phyloP scores from a whole-genome alignment of 768 basidiomycete species.

The Hygrophorus pudorinus region DNA sequence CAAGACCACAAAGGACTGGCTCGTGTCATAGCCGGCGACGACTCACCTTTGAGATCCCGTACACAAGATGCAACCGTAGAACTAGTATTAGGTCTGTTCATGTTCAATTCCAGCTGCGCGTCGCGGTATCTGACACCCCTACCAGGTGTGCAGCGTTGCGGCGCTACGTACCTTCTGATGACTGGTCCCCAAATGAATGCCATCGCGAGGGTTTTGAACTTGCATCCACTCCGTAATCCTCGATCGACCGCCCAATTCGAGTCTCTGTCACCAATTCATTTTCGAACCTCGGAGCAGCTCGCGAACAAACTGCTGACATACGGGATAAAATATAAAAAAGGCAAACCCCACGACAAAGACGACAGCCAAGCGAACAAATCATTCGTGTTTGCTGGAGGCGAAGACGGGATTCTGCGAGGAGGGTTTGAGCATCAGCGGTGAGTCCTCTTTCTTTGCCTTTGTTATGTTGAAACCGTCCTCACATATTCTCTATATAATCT shows the following conservation, averaged over 20 bases:
- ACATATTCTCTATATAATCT: neutral
- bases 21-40: conserved; percentile 16
- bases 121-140: neutral
- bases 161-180: conserved; percentile 37
- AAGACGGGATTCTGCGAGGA: conserved; percentile 21
- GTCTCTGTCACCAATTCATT: conserved; percentile 40
- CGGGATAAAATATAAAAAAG: conserved; percentile 28
- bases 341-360: conserved; percentile 20
- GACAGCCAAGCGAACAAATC: conserved; percentile 34
- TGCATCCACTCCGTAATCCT: conserved; percentile 8
- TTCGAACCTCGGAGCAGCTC: conserved; percentile 21
- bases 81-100: conserved; percentile 32
- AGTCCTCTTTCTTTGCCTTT: too few species aligned
- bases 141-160: conserved; percentile 32
- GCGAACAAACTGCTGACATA: conserved; percentile 27
- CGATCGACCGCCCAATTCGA: conserved; percentile 22
- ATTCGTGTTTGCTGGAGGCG: conserved; percentile 14
- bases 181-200: conserved; percentile 20
- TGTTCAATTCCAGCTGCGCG: neutral
- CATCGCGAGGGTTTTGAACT: conserved; percentile 12
- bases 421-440: conserved; percentile 42
- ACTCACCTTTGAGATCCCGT: conserved; percentile 21
- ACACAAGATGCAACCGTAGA: conserved; percentile 20
- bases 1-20: conserved; percentile 27
- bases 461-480: neutral